Evolutionary conservation across 2,329 filamentous ascomycete species (phyloP).

Genomic region (Cordyceps cicadae): DNA sequence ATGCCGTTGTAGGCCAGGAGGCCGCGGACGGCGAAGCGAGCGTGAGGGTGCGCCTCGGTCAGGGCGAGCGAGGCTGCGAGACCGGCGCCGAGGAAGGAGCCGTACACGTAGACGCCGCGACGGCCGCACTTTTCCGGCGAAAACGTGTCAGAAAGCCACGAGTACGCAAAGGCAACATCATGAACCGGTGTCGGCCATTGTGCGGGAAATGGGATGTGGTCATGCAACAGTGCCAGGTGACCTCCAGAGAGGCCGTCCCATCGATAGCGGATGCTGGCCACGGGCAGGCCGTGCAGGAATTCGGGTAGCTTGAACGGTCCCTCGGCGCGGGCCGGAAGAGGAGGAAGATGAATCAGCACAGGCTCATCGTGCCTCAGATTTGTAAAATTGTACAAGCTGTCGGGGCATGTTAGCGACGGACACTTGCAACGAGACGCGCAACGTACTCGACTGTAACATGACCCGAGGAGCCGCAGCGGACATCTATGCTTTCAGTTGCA

Average conservation of each 20-base stretch:
- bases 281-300: slow-evolving; percentile 35
- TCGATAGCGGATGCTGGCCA: slow-evolving; percentile 52
- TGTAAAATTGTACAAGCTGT: slow-evolving; percentile 41
- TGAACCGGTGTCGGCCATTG: slow-evolving; percentile 51
- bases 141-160: slow-evolving; percentile 41
- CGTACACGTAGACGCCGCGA: slow-evolving; percentile 40
- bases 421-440: neutral
- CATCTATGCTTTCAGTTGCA: slow-evolving; percentile 31
- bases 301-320: slow-evolving; percentile 26
- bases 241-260: slow-evolving; percentile 32
- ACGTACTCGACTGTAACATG: slow-evolving; percentile 43
- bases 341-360: slow-evolving; percentile 48
- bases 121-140: slow-evolving; percentile 26
- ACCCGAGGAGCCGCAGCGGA: slow-evolving; percentile 42
- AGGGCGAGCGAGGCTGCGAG: slow-evolving; percentile 49
- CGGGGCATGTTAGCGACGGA: neutral
- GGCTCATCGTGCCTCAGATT: slow-evolving; percentile 31
- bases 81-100: slow-evolving; percentile 49
- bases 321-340: slow-evolving; percentile 29
- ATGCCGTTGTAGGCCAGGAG: slow-evolving; percentile 51
- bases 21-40: slow-evolving; percentile 41
- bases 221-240: slow-evolving; percentile 7
- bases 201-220: slow-evolving; percentile 18
- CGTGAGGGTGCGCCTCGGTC: slow-evolving; percentile 41
- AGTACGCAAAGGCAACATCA: slow-evolving; percentile 46